A percentile compares a stretch with the other conserved stretches of the same genome.
phyloP scores from a whole-genome alignment of 805 yeast genomes.

The Metschnikowia dekortorum region DNA sequence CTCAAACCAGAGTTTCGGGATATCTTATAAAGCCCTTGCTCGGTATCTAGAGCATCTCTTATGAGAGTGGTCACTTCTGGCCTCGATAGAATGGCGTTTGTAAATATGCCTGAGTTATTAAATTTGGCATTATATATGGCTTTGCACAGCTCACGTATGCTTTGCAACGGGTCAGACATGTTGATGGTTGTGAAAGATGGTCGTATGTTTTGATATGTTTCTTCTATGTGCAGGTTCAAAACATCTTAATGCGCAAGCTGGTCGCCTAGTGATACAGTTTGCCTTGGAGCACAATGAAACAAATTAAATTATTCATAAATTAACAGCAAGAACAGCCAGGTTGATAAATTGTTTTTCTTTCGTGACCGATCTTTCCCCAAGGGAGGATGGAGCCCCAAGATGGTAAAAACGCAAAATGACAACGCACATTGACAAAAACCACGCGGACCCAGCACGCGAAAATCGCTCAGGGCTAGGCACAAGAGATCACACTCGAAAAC shows the following conservation, averaged over 20 bases:
- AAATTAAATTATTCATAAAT: too few relatives aligned
- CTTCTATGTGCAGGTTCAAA: neutral
- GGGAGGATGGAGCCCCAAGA: too few relatives aligned
- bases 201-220: neutral
- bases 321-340: too few relatives aligned
- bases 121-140: constrained; percentile 44
- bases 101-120: constrained; percentile 57
- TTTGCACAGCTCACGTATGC: constrained; percentile 21
- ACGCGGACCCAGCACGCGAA: neutral
- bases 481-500: neutral
- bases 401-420: neutral
- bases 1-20: constrained; percentile 30
- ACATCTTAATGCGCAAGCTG: too few relatives aligned
- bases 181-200: neutral
- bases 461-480: neutral
- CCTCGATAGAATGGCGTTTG: constrained; percentile 53
- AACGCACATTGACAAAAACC: neutral
- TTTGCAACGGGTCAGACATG: constrained; percentile 11
- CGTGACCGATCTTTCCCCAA: too few relatives aligned
- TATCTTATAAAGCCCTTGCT: constrained; percentile 46
- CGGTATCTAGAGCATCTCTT: constrained; percentile 54
- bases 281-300: too few relatives aligned
- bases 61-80: constrained; percentile 54
- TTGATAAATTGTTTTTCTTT: too few relatives aligned
- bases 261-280: too few relatives aligned